Evolutionary conservation across 1,139 yeast species (phyloP).

Genomic region (Candida glucosophila): DNA sequence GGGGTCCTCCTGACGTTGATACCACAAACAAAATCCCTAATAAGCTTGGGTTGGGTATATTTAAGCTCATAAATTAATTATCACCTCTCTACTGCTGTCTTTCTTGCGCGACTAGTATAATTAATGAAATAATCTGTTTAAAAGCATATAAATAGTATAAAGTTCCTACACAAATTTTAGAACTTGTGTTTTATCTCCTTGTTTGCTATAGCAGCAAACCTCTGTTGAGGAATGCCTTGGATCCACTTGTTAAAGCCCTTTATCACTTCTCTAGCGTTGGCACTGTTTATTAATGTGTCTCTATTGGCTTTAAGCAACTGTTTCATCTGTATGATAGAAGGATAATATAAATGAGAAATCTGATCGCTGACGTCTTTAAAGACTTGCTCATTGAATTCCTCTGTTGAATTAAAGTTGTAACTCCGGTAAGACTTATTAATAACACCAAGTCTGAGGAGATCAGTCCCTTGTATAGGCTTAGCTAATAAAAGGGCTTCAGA

Average conservation of each 20-base stretch:
- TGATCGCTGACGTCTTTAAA: conserved; percentile 36
- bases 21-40: conserved; percentile 68
- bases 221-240: conserved; percentile 63
- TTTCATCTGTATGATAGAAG: conserved; percentile 57
- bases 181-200: conserved; percentile 59
- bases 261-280: conserved; percentile 59
- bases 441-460: conserved; percentile 51
- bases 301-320: conserved; percentile 43
- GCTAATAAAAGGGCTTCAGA: conserved; percentile 68
- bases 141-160: background rate
- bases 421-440: conserved; percentile 42
- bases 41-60: conserved; percentile 70
- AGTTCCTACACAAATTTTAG: conserved; percentile 12
- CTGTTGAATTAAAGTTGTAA: conserved; percentile 37
- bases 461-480: conserved; percentile 56
- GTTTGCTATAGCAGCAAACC: conserved; percentile 49
- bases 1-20: conserved; percentile 91
- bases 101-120: background rate
- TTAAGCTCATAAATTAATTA: conserved; percentile 46
- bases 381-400: conserved; percentile 53
- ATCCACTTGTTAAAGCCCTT: conserved; percentile 66
- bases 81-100: too few species aligned
- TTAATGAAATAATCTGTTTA: too few species aligned
- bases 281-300: conserved; percentile 36
- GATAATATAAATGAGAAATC: conserved; percentile 44